These are phyloP conservation scores for Tylopilus sp. DNA, from an alignment of 1,284 basidiomycete genomes.

Conservation along the genomic window DNA sequence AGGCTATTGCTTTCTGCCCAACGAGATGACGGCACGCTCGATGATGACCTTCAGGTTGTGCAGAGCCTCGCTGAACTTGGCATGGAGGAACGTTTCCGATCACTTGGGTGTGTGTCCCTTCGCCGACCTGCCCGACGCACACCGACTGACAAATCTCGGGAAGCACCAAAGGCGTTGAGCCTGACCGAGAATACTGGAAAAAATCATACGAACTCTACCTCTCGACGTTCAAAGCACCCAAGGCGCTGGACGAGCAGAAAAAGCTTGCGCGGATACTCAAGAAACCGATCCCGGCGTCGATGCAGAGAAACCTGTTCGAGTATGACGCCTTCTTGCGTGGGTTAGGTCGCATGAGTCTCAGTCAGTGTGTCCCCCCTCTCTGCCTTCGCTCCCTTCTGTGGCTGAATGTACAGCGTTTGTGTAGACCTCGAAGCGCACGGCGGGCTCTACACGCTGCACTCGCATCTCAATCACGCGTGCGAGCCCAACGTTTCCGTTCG, in stretches of 20 bases:
- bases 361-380: slow-evolving; percentile 39
- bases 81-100: slow-evolving; percentile 61
- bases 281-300: slow-evolving; percentile 50
- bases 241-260: slow-evolving; percentile 48
- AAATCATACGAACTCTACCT: slow-evolving; percentile 55
- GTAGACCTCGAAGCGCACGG: slow-evolving; percentile 83
- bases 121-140: not conserved
- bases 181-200: slow-evolving; percentile 61
- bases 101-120: slow-evolving; percentile 43
- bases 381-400: slow-evolving; percentile 1
- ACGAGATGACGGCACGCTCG: slow-evolving; percentile 40
- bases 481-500: slow-evolving; percentile 72
- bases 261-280: slow-evolving; percentile 55
- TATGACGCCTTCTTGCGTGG: slow-evolving; percentile 71
- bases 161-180: slow-evolving; percentile 39
- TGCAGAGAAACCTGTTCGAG: slow-evolving; percentile 62
- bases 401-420: slow-evolving; percentile 1
- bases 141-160: not conserved
- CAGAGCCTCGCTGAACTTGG: slow-evolving; percentile 57
- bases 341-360: slow-evolving; percentile 82
- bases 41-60: slow-evolving; percentile 49
- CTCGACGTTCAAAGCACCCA: slow-evolving; percentile 55
- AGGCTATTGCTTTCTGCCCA: slow-evolving; percentile 59
- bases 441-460: slow-evolving; percentile 82
- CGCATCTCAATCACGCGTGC: slow-evolving; percentile 85